Evolutionary conservation across 2,329 filamentous ascomycete genomes (phyloP).

Genomic region (Penicillium sp.): DNA sequence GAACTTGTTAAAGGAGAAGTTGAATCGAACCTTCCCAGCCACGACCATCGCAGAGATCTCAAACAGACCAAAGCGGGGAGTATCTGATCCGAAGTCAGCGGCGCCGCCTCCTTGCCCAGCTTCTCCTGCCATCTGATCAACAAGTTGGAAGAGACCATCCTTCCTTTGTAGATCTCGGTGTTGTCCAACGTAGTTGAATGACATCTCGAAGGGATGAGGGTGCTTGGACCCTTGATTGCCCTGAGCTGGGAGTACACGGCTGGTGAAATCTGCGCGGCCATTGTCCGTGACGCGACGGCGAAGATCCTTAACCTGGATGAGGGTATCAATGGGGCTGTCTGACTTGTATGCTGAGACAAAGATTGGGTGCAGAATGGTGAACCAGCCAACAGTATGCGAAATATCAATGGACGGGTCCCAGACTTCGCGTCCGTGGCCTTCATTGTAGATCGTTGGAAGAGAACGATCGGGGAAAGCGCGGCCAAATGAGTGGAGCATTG

Average conservation of each 20-base stretch:
- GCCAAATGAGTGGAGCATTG: slow-evolving; percentile 39
- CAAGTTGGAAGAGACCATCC: slow-evolving; percentile 38
- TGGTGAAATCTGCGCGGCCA: slow-evolving; percentile 33
- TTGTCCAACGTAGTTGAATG: slow-evolving; percentile 37
- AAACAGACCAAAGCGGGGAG: slow-evolving; percentile 43
- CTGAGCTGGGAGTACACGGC: slow-evolving; percentile 24
- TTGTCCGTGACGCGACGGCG: slow-evolving; percentile 32
- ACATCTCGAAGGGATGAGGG: slow-evolving; percentile 38
- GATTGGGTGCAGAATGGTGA: slow-evolving; percentile 43
- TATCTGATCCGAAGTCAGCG: slow-evolving; percentile 39
- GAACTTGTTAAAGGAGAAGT: slow-evolving; percentile 44
- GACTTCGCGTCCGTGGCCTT: slow-evolving; percentile 43
- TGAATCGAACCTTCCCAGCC: slow-evolving; percentile 40
- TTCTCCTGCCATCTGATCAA: slow-evolving; percentile 41
- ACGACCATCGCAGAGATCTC: slow-evolving; percentile 47
- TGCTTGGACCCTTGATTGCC: slow-evolving; percentile 26
- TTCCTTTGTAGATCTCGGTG: slow-evolving; percentile 39
- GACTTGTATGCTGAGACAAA: slow-evolving; percentile 25
- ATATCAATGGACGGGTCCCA: slow-evolving; percentile 42
- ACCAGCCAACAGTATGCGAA: slow-evolving; percentile 46
- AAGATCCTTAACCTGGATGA: slow-evolving; percentile 33
- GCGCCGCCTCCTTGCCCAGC: slow-evolving; percentile 39
- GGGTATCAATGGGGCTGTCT: slow-evolving; percentile 25
- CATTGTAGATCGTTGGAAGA: slow-evolving; percentile 40
- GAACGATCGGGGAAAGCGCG: slow-evolving; percentile 36